A percentile compares a stretch with the other conserved stretches of the same genome.
phyloP scores from a whole-genome alignment of 2,329 filamentous ascomycete species.

The Reticulascus tulasneorum region DNA sequence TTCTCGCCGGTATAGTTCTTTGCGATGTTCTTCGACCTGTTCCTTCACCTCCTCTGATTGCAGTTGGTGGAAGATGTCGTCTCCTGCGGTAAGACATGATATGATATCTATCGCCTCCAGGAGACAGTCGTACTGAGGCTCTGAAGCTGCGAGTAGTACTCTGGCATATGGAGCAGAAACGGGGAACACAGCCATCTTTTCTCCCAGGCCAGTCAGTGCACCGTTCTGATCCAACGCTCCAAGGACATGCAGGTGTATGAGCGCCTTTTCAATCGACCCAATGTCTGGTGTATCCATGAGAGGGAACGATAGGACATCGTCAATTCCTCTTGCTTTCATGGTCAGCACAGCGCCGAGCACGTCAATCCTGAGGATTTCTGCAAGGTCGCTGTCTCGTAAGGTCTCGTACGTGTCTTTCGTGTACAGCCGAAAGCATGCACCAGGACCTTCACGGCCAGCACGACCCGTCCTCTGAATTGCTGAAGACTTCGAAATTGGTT shows the following conservation, averaged over 20 bases:
- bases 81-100: constrained; percentile 57
- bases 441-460: constrained; percentile 86
- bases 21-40: constrained; percentile 48
- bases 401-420: constrained; percentile 71
- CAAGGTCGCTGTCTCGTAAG: constrained; percentile 70
- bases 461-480: constrained; percentile 88
- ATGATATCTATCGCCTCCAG: constrained; percentile 83
- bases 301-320: constrained; percentile 77
- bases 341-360: constrained; percentile 81
- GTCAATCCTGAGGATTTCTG: constrained; percentile 89
- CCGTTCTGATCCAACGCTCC: constrained; percentile 71
- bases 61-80: constrained; percentile 59
- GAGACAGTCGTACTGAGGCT: constrained; percentile 67
- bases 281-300: constrained; percentile 77
- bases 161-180: constrained; percentile 77
- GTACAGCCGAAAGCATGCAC: constrained; percentile 87
- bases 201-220: constrained; percentile 68
- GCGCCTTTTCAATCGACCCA: constrained; percentile 75
- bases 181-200: constrained; percentile 77
- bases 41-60: constrained; percentile 55
- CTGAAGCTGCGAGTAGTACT: constrained; percentile 75
- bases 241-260: constrained; percentile 75
- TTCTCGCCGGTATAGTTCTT: constrained; percentile 56
- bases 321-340: constrained; percentile 87
- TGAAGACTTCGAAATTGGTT: constrained; percentile 88